Percentiles rank a stretch among this genome's conserved stretches.
Conservation (phyloP, 495 filamentous ascomycete species). For the Xylaria telfairii region DNA sequence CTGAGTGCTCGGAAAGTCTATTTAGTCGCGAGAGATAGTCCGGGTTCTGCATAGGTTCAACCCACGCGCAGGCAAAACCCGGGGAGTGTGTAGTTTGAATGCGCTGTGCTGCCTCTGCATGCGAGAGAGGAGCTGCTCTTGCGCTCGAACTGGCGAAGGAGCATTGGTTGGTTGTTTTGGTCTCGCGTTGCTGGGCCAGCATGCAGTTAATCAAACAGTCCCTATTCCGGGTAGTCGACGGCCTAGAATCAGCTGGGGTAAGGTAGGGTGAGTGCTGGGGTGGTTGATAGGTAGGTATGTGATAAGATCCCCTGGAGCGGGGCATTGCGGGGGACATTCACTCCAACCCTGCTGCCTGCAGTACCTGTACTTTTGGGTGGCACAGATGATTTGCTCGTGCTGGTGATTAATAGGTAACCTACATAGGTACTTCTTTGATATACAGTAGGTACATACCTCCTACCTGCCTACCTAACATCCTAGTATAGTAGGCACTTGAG, state of each 20-base stretch:
- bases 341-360: no score
- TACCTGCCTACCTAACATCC: background rate
- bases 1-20: background rate
- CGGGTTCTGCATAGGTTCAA: background rate
- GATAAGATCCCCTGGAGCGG: constrained; percentile 2
- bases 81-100: background rate
- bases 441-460: background rate
- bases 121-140: background rate
- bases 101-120: background rate
- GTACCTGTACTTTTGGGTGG: no score
- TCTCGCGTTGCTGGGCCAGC: constrained; percentile 29
- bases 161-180: constrained; percentile 15
- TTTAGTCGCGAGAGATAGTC: background rate
- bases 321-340: constrained; percentile 18
- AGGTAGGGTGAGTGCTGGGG: background rate
- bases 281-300: background rate
- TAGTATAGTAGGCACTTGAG: no score
- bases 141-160: background rate
- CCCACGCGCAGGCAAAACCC: background rate
- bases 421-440: no score
- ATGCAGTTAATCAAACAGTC: background rate
- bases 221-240: background rate
- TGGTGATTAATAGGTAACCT: no score
- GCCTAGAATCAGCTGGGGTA: no score
- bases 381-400: no score